Evolutionary conservation across 2,329 filamentous ascomycete species (phyloP).

Genomic region (Botrytis byssoidea): DNA sequence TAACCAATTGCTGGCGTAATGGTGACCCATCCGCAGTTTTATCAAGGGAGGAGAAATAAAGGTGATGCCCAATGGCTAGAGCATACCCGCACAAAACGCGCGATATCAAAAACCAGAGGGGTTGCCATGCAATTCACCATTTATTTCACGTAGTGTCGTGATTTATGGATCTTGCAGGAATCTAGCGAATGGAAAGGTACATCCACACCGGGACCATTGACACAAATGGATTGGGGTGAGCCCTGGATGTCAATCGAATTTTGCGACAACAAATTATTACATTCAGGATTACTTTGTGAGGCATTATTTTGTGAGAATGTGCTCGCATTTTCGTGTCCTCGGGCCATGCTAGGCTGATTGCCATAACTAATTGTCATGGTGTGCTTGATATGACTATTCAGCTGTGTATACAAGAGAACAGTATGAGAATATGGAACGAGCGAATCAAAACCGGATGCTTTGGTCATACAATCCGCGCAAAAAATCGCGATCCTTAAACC

Average conservation of each 20-base stretch:
- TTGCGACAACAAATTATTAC: neutral
- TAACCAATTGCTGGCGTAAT: constrained; percentile 19
- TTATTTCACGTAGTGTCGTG: neutral
- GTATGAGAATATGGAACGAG: neutral
- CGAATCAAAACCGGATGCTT: neutral
- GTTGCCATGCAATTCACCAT: neutral
- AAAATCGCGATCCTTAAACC: neutral
- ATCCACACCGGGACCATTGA: neutral
- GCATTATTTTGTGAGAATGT: neutral
- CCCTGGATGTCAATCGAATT: neutral
- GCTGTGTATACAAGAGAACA: neutral
- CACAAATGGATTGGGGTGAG: neutral
- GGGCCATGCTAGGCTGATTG: neutral
- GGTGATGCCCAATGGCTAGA: constrained; percentile 22
- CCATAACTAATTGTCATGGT: neutral
- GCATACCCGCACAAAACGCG: neutral
- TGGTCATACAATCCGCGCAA: neutral
- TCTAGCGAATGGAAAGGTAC: neutral
- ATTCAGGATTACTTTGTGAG: neutral
- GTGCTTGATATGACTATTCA: neutral
- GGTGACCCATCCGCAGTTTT: constrained; percentile 3
- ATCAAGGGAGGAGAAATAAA: constrained; percentile 20
- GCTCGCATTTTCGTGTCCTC: neutral
- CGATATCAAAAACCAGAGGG: neutral
- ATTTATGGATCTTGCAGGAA: neutral